Evolutionary conservation across 164 flowering plant genomes (phyloP), one percentile per base, ranked within the genome.

Genomic region (Dillenia turbinata): DNA sequence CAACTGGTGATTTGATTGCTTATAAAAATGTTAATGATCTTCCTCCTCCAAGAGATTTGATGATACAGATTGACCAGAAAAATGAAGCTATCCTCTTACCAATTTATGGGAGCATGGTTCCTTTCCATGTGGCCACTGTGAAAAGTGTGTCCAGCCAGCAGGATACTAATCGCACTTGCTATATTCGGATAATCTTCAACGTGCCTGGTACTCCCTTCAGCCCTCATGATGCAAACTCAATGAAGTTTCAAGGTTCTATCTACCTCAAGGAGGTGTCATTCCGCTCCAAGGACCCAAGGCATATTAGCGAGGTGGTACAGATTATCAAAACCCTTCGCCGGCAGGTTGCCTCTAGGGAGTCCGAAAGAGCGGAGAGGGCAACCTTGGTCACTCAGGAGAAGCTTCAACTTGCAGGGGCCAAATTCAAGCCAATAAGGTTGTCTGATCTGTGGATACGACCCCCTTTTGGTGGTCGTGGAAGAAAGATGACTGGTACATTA

Each of bases 341-440:
- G n/a, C 85, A 84, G 49, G 96, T 91, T 54, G 72, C 66, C 10
- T 67, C 93, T 1, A 73, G 97, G 72, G 97, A 91, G 64, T 89
- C 92, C 44, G 94, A 83, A 63, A 76, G 85, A 70, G 97, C 93
- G 62, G 94, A 91, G 73, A 81, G 94, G 71, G 96, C 96, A 46
- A 87, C 97, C 14, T 68, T 91, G 56, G 96, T 91, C 46, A 83
- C 86, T 11, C 94, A 91, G 65, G 97, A 91, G 67, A 89, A 80
- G 53, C 84, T 89, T 50, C 81, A 77, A 69, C 77, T 91, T 63
- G 75, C 89, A 0, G 83, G 81, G 1, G 64, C 64, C 61, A 85
- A 69, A 59, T 82, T 83, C 49, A 88, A 83, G 72, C 93, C 95
- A 14, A 74, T 85, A 15, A 80, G 78, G 65, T 64, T 91, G 65